Conservation (phyloP, 2,329 filamentous ascomycete genomes). For the Fusarium sp. region DNA sequence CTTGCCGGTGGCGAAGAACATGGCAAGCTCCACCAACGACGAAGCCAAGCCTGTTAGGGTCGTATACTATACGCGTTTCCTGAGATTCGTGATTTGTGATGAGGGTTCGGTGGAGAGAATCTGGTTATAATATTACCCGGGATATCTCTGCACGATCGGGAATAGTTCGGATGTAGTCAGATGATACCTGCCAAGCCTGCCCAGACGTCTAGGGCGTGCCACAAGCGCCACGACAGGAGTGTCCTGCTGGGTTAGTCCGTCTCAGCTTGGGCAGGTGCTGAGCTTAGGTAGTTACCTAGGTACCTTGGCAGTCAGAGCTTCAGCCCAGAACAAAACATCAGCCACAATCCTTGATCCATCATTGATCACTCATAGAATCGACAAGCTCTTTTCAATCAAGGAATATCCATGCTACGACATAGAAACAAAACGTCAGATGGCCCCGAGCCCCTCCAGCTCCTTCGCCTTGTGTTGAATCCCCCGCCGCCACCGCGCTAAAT, state of each 20-base stretch:
- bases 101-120: not conserved
- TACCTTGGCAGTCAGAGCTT: not conserved
- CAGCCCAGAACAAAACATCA: not conserved
- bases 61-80: not conserved
- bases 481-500: conserved; percentile 39
- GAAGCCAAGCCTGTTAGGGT: conserved; percentile 8
- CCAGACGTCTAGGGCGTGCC: not conserved
- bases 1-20: conserved; percentile 3
- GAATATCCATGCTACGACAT: conserved; percentile 11
- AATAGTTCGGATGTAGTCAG: not conserved
- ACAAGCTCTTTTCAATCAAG: conserved; percentile 1
- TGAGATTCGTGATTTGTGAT: not conserved
- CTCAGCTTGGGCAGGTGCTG: not conserved
- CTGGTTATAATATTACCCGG: not conserved
- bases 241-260: not conserved
- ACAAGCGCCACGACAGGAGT: not conserved
- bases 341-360: conserved; percentile 1
- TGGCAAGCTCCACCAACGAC: conserved; percentile 3
- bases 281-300: not conserved
- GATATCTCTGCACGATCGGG: not conserved
- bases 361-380: not conserved
- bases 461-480: not conserved
- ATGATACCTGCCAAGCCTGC: not conserved
- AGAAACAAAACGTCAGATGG: conserved; percentile 33
- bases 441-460: not conserved